Base-by-base conservation (phyloP, 2,329 filamentous ascomycete species). In the Fusarium poae region DNA sequence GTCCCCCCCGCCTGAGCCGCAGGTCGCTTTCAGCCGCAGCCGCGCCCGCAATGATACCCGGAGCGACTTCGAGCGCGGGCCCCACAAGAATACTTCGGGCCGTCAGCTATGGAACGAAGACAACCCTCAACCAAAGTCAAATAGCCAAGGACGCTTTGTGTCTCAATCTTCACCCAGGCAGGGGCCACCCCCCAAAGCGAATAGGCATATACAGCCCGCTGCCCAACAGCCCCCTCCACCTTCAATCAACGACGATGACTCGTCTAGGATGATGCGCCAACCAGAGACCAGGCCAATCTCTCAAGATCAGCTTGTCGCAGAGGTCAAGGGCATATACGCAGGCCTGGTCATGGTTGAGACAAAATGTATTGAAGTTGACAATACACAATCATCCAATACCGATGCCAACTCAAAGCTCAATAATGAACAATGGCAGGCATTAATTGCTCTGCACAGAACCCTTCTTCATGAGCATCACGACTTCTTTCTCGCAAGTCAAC, bases 311-410 rank as follows among this genome's bases (percentile, higher is more conserved):
- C 83, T 97, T 0, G 88, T 93, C 0, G 88, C 89, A 1, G 93
- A 97, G 72, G 91, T 97, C 0, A 93, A 93, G 60, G 89, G 89
- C 0, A 96, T 96, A 5, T 97, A 97, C 72, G 89, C 90, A 0
- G 93, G 92, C 0, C 79, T 97, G 0, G 90, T 93, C 0, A 92
- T 96, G 88, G 92, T 97, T 0, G 95, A 98, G 75, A 88, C 87
- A 25, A 93, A 96, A 71, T 95, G 93, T 72, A 94, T 97, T 1
- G 91, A 97, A 55, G 90, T 97, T 1, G 92, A 95, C 70, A 89
- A 87, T 11, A 84, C 87, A 0, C 86, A 89, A 44, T 84, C 83
- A 0, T 80, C 81, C 0, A 81, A 84, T 6, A 81, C 80, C 1
- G 79, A 82, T 3, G 72, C 80, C 0, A 77, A 80, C 3, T 77